A percentile compares a stretch with the other conserved stretches of the same genome.
Evolutionary conservation across 2,329 filamentous ascomycete species (phyloP).

Genomic region (Trichoderma sp.): DNA sequence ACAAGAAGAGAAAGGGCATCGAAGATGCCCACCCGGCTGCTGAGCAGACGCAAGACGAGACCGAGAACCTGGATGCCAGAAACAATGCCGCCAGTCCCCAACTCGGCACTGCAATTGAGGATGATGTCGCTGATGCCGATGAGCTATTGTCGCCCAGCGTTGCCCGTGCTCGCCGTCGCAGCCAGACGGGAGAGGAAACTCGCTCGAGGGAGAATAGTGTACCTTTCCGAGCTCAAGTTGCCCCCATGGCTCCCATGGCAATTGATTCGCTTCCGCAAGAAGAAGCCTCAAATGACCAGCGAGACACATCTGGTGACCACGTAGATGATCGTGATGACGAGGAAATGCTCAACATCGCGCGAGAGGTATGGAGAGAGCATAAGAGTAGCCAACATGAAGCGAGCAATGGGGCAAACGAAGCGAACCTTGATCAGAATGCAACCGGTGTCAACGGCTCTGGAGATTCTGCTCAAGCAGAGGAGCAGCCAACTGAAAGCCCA

Average conservation of each 20-base stretch:
- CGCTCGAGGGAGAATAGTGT: conserved; percentile 31
- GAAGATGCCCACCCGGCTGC: conserved; percentile 25
- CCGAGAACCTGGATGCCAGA: conserved; percentile 10
- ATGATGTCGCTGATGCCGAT: conserved; percentile 24
- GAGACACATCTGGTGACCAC: background rate
- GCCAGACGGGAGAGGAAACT: conserved; percentile 30
- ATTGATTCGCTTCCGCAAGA: conserved; percentile 16
- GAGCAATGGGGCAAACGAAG: conserved; percentile 17
- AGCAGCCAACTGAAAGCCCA: conserved; percentile 15
- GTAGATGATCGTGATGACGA: conserved; percentile 29
- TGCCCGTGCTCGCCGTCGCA: conserved; percentile 28
- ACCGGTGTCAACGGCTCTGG: background rate
- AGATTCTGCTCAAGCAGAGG: conserved; percentile 13
- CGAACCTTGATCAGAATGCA: background rate
- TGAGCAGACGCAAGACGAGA: conserved; percentile 23
- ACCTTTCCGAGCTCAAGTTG: conserved; percentile 20
- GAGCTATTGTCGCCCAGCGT: conserved; percentile 31
- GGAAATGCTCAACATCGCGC: conserved; percentile 27
- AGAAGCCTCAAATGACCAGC: conserved; percentile 14
- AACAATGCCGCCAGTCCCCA: background rate
- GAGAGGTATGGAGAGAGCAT: conserved; percentile 38
- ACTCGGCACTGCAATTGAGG: conserved; percentile 24
- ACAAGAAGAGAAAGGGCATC: conserved; percentile 35
- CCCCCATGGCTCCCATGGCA: conserved; percentile 22
- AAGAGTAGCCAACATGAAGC: conserved; percentile 30